Evolutionary conservation across 805 yeast genomes (phyloP), one percentile per base, ranked within the genome.

Genomic region (Spathaspora gorwiae): DNA sequence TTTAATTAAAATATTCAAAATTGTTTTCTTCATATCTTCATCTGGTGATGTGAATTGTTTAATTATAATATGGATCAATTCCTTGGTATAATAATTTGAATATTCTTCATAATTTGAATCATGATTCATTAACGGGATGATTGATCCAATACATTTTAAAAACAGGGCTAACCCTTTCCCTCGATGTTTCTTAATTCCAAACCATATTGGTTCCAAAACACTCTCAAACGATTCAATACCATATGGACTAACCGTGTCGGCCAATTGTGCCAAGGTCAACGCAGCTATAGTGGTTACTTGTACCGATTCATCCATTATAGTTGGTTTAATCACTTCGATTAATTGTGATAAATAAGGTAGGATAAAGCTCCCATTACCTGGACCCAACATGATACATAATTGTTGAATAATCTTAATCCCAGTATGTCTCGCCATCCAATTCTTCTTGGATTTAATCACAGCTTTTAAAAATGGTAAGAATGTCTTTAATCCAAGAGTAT

Each of bases 161-260:
- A 85, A 88, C 2, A 88, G 80, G 0, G 96, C 85, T 42, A 90
- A 70, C 0, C 82, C 74, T 54, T 80, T 79, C 5, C 97, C 97
- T 49, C 96, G 71, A 50, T 87, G 94, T 35, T 75, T 75, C 39
- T 80, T 75, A 24, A 88, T 76, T 5, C 96, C 97, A 9, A 69
- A 64, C 96, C 97, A 90, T 6, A 88, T 65, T 0, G 89, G 86
- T 45, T 87, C 92, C 32, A 92, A 58, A 0, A 83, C 72, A 0
- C 66, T 64, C 54, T 90, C 95, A 60, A 92, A 90, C 0, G 92
- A 80, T 54, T 88, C 97, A 45, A 87, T 84, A 39, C 98, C 99
- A 64, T 85, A 88, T 0, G 98, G 98, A 19, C 79, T 72, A 4
- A 89, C 79, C 7, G 87, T 82, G 41, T 87, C 90, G 0, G 97